Conservation (phyloP, 1,139 yeast species). For the Candida sanyaensis region DNA sequence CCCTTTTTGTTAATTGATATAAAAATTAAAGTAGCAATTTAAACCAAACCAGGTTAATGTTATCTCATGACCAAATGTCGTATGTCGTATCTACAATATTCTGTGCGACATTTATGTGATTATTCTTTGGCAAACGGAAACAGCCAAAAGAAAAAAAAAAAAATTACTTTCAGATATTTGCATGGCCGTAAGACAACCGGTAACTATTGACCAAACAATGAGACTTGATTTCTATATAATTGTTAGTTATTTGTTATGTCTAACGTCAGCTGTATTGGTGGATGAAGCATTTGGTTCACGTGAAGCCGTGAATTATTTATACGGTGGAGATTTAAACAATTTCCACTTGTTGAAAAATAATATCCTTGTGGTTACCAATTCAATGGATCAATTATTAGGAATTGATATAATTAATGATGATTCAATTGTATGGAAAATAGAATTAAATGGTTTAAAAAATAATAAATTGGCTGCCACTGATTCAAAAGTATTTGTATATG, state of each 20-base stretch:
- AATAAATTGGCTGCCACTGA: constrained; percentile 4
- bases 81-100: neutral
- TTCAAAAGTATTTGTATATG: constrained; percentile 9
- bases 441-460: constrained; percentile 5
- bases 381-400: constrained; percentile 26
- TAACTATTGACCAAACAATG: neutral
- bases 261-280: constrained; percentile 21
- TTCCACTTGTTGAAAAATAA: constrained; percentile 10
- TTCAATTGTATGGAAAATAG: constrained; percentile 19
- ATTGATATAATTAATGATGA: constrained; percentile 16
- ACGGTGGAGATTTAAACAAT: constrained; percentile 18
- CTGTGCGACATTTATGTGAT: neutral
- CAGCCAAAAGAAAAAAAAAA: too few species aligned
- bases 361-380: constrained; percentile 27
- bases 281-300: constrained; percentile 39
- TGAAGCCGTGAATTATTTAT: constrained; percentile 31
- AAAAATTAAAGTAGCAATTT: too few species aligned
- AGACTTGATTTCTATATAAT: constrained; percentile 3
- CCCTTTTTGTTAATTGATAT: too few species aligned
- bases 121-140: neutral
- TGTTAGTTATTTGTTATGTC: constrained; percentile 3
- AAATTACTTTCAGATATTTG: neutral
- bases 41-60: too few species aligned
- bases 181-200: too few species aligned
- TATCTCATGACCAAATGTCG: neutral